Base-by-base conservation (phyloP, 192 early-diverging fungal genomes). In the Backusella luteola region DNA sequence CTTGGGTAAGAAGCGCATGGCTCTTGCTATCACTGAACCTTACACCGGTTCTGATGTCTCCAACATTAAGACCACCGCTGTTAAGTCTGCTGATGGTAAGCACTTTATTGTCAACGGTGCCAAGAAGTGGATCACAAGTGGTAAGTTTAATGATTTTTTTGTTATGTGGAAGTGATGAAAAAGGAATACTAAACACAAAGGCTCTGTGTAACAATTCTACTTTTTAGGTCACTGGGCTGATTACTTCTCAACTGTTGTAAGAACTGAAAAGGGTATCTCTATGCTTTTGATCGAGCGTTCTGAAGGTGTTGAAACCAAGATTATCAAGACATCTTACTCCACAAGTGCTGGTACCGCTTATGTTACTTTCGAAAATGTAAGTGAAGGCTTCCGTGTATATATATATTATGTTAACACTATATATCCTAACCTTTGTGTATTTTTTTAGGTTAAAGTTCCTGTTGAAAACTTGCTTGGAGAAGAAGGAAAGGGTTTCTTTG, bases 81-180 rank as follows among this genome's bases (percentile, higher is more conserved):
- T 87, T 70, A 70, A 68, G 32, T 49, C 73, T 35, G 79, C 88
- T 19, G 91, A 93, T 80, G 94, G 93, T 19, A 87, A 91, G 82
- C 81, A 87, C 67, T 95, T 90, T 80, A 91, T 94, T 74, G 92
- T 93, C 46, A 95, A 95, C 56, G 94, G 94, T 34, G 92, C 91
- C 69, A 95, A 95, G 87, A 94, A 92, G 78, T 96, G 93, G 93
- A 88, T 92, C 74, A 93, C 93, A 42, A 92, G 89, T 83, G 93
- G 93, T 76, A 84, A 82, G 32, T 93, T 91, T 80, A 15, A 26
- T 53, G 6, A 23, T 14, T 6, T 14, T 9, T 12, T 59, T 59
- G 6, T 19, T 93, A 89, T 81, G 84, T n/a, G 91, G 15, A 49
- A 19, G 23, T 11, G 3, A 23, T 63, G 56, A 29, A 63, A 63